Evolutionary conservation across 768 basidiomycete species (phyloP).

Genomic region (Lentinula boryana): DNA sequence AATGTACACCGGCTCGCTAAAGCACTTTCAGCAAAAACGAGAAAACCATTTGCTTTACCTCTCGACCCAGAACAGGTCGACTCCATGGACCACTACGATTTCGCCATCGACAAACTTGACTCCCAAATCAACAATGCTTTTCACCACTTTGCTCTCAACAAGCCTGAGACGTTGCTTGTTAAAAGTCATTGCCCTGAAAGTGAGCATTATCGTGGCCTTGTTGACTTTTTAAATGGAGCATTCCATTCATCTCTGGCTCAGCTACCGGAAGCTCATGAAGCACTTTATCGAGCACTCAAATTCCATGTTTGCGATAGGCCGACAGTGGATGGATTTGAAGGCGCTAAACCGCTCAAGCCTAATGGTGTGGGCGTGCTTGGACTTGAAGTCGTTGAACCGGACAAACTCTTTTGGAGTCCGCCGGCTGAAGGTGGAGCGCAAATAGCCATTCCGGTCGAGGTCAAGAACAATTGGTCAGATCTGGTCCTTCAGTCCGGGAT

Average conservation of each 20-base stretch:
- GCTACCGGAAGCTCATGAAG: neutral
- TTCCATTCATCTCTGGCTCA: neutral
- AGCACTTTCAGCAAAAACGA: neutral
- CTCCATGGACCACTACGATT: conserved; percentile 1
- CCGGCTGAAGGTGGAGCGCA: neutral
- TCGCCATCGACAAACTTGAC: conserved; percentile 4
- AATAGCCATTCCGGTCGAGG: neutral
- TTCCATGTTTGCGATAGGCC: neutral
- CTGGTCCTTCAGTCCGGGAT: neutral
- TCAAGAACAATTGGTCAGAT: neutral
- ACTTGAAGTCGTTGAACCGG: no score
- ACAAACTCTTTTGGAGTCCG: neutral
- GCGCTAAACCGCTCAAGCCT: neutral
- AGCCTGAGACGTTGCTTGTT: no score
- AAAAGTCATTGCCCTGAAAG: neutral
- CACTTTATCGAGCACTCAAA: neutral
- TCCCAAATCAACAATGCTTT: neutral
- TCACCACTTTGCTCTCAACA: neutral
- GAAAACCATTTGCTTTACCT: neutral
- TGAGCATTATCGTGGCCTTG: neutral
- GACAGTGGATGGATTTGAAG: neutral
- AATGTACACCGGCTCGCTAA: neutral
- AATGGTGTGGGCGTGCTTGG: neutral
- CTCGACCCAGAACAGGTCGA: neutral
- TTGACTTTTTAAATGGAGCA: neutral